Conservation (phyloP, 352 stramenopile genomes). For the Globisporangium megalacanthum region DNA sequence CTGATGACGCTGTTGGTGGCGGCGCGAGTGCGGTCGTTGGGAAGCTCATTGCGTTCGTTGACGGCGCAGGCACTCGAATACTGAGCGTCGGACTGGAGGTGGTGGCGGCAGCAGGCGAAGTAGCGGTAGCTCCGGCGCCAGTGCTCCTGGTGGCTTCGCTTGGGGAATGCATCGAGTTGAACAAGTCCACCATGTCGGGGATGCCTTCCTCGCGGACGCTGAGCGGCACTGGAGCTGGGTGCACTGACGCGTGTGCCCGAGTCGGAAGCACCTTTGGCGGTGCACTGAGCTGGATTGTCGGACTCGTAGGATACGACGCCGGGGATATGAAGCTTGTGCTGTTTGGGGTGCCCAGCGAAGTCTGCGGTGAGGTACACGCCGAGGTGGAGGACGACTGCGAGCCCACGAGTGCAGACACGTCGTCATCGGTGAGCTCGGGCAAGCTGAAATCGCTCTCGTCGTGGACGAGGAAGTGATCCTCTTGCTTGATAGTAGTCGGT, state of each 20-base stretch:
- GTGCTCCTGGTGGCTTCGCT: conserved; percentile 6
- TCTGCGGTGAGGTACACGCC: conserved; percentile 12
- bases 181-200: conserved; percentile 58
- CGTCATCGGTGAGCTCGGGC: conserved; percentile 35
- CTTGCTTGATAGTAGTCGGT: conserved; percentile 2
- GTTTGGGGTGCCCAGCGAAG: neutral
- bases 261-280: neutral
- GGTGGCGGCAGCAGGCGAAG: conserved; percentile 2
- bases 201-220: conserved; percentile 37
- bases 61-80: conserved; percentile 31
- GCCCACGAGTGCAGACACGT: conserved; percentile 30
- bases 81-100: conserved; percentile 12
- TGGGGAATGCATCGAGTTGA: conserved; percentile 62
- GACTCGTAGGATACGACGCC: neutral
- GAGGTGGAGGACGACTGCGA: conserved; percentile 33
- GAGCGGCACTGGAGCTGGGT: conserved; percentile 4
- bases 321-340: neutral
- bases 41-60: conserved; percentile 26
- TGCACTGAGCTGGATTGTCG: neutral
- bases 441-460: conserved; percentile 26
- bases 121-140: conserved; percentile 3
- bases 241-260: neutral
- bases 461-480: conserved; percentile 25
- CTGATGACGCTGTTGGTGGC: conserved; percentile 4
- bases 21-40: conserved; percentile 6